A percentile compares a stretch with the other conserved stretches of the same genome.
phyloP scores from a whole-genome alignment of 2,329 filamentous ascomycete genomes.

The Colletotrichum caudatum region DNA sequence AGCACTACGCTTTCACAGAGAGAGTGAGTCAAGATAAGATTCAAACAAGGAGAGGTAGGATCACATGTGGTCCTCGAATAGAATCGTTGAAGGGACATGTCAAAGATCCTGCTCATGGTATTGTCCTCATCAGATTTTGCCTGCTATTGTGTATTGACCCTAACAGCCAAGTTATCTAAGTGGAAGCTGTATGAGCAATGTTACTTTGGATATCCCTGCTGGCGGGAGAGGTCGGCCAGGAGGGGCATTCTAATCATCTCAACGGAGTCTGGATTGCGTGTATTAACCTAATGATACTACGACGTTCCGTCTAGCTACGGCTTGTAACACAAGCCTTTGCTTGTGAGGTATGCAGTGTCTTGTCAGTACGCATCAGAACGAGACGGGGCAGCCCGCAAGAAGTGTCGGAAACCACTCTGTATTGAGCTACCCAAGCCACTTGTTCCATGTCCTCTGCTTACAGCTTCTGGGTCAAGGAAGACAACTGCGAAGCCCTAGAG shows the following conservation, averaged over 20 bases:
- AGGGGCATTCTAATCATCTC: too few species aligned
- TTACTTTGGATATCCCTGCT: not conserved
- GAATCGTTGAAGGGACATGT: too few species aligned
- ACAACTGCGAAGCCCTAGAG: not conserved
- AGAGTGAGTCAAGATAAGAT: not conserved
- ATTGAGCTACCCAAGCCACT: too few species aligned
- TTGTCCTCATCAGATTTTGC: not conserved
- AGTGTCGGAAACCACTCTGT: not conserved
- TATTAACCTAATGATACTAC: too few species aligned
- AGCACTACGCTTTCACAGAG: too few species aligned
- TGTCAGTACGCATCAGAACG: not conserved
- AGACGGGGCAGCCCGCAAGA: not conserved
- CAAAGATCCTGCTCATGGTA: not conserved
- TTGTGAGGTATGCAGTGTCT: not conserved
- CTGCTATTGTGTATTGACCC: not conserved
- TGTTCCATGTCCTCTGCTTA: not conserved
- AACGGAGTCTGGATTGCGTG: not conserved
- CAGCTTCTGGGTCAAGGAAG: not conserved
- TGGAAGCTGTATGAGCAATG: not conserved
- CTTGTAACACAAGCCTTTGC: not conserved
- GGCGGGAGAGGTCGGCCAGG: not conserved
- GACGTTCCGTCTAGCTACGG: not conserved
- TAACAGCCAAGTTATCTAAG: not conserved
- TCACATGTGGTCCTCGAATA: not conserved
- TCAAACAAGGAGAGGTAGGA: not conserved